Conservation (phyloP, 2,329 filamentous ascomycete species). For the Colletotrichum godetiae region DNA sequence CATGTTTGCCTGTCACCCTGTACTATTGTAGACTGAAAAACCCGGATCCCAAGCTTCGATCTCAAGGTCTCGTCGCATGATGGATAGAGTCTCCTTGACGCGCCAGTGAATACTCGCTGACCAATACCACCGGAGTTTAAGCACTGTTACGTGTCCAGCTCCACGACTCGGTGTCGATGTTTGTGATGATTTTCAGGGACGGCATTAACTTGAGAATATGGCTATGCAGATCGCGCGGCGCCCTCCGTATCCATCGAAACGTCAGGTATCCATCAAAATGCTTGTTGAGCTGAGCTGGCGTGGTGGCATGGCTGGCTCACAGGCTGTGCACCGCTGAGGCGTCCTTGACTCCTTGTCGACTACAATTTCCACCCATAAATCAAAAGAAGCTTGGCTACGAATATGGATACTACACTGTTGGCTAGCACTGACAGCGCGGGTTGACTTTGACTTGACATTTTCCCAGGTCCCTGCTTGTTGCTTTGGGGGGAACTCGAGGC, state of each 20-base stretch:
- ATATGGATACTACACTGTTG: background rate
- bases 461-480: background rate
- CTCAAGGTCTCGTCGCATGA: background rate
- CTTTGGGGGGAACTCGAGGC: slow-evolving; percentile 1
- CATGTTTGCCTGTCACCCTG: too few relatives aligned
- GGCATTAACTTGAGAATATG: background rate
- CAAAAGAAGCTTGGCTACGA: background rate
- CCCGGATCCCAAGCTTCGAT: background rate
- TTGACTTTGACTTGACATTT: background rate
- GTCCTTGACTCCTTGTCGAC: background rate
- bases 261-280: slow-evolving; percentile 4
- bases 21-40: background rate
- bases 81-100: background rate
- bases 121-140: background rate
- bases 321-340: background rate
- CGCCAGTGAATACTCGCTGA: background rate
- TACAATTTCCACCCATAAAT: background rate
- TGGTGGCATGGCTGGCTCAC: background rate
- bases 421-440: background rate
- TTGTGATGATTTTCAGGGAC: background rate
- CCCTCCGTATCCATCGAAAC: background rate
- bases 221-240: background rate
- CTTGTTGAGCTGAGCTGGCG: slow-evolving; percentile 29
- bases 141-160: slow-evolving; percentile 3
- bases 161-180: background rate